Base-by-base conservation (phyloP, 208 protist genomes). In the Leishmania arabica region DNA sequence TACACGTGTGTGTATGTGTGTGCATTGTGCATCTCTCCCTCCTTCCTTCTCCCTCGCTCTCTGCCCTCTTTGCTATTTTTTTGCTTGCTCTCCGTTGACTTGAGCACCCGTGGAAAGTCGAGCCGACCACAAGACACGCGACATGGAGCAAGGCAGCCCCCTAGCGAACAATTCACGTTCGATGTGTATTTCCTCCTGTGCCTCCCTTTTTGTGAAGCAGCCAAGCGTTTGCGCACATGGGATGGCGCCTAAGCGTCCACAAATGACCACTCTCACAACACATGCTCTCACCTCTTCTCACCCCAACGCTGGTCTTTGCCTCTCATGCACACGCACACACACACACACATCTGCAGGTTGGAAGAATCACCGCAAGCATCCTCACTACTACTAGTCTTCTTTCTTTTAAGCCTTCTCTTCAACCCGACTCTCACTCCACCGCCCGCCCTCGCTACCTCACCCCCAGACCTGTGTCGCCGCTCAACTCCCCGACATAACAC, bases 31-130 rank as follows among this genome's bases (percentile, higher is more conserved):
- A 31, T 24, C n/a, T 71, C 37, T 34, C 53, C 31, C 65, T 37
- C 45, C 24, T 34, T 70, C 75, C 45, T 40, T 31, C 27, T 68
- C 56, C 75, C 9, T 47, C 45, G 45, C 42, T 34, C n/a, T 34
- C 60, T 65, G 6, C 60, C 27, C 60, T 15, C 60, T 65, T 65
- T 27, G 11, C 60, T 42, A 24, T 77, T 40, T 58, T 73, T 75
- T 75, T 19, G 3, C 1, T 75, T 49, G 37, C 70, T 75, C 27
- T 75, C 31, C 53, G n/a, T 80, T n/a, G 64, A 69, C 34, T 69
- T 69, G 11, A 42, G 64, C 34, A 69, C 31, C 31, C 15, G 0
- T n/a, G 24, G 21, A 62, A n/a, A 62, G 64, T 17, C 0, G 9
- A 42, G 11, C 64, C 31, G 34, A 69, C 31, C 2, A 69, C 27